Percentiles rank a stretch among this genome's conserved stretches.
phyloP scores from a whole-genome alignment of 176 grass and related monocot species.

The Paspalum vaginatum region DNA sequence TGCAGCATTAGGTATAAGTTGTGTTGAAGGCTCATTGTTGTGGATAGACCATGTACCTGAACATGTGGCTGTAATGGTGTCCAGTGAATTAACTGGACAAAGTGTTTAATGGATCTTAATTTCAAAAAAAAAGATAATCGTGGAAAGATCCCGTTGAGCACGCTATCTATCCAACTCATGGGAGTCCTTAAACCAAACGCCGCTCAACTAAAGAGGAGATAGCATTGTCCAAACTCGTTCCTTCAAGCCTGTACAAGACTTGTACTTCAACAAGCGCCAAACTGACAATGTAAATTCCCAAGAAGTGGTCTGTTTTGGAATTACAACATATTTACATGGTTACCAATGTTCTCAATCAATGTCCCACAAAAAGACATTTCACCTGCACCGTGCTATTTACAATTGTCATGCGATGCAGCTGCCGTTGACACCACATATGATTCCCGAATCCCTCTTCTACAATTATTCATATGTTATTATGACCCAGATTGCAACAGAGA shows the following conservation, averaged over 20 bases:
- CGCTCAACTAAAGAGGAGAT: too few relatives aligned
- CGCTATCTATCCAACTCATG: too few relatives aligned
- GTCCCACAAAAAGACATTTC: neutral
- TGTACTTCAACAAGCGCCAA: neutral
- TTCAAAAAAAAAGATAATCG: too few relatives aligned
- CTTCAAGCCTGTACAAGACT: neutral
- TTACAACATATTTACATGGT: constrained; percentile 32
- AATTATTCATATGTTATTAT: neutral
- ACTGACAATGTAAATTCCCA: neutral
- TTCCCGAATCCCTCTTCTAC: constrained; percentile 11
- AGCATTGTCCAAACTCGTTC: too few relatives aligned
- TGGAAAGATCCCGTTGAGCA: too few relatives aligned
- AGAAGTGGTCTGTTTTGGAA: neutral
- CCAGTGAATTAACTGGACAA: too few relatives aligned
- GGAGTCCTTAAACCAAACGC: too few relatives aligned
- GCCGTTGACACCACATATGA: neutral
- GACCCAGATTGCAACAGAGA: neutral
- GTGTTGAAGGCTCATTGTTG: too few relatives aligned
- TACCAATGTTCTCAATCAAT: neutral
- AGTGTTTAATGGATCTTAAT: too few relatives aligned
- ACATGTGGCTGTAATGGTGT: too few relatives aligned
- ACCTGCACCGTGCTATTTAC: constrained; percentile 46
- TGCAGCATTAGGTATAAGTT: too few relatives aligned
- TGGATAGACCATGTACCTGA: too few relatives aligned
- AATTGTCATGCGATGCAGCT: constrained; percentile 44